Percentiles rank a stretch among this genome's conserved stretches.
phyloP scores from a whole-genome alignment of 805 yeast species.

The Suhomyces kilbournensis region DNA sequence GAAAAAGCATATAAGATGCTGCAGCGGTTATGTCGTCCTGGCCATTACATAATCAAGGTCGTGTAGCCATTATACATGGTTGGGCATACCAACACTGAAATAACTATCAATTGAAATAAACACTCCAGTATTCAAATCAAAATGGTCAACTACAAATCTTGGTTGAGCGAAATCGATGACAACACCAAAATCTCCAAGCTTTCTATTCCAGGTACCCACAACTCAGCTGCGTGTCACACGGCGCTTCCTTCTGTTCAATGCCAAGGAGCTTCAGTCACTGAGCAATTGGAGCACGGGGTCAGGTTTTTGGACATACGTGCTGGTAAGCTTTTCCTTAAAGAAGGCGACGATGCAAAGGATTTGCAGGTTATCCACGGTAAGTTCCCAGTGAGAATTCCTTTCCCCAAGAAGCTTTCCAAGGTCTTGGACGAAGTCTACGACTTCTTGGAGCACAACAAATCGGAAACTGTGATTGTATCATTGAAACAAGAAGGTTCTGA shows the following conservation, averaged over 20 bases:
- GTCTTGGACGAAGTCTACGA: slow-evolving; percentile 56
- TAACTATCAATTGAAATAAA: background rate
- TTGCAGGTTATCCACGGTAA: slow-evolving; percentile 72
- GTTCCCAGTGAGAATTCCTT: slow-evolving; percentile 65
- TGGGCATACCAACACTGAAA: background rate
- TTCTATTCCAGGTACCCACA: slow-evolving; percentile 83
- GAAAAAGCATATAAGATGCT: background rate
- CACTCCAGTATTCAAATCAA: slow-evolving; percentile 4
- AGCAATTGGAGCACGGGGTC: slow-evolving; percentile 71
- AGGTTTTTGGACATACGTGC: slow-evolving; percentile 68
- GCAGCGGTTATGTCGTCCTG: background rate
- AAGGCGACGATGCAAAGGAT: slow-evolving; percentile 49
- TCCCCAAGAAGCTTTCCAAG: slow-evolving; percentile 51
- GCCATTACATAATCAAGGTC: background rate
- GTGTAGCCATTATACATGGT: background rate
- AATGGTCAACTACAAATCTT: slow-evolving; percentile 43
- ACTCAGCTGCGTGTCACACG: slow-evolving; percentile 67
- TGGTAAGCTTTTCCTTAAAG: slow-evolving; percentile 54
- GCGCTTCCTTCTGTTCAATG: slow-evolving; percentile 78
- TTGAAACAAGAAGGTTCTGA: slow-evolving; percentile 73
- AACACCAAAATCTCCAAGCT: slow-evolving; percentile 49
- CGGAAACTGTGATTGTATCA: slow-evolving; percentile 65
- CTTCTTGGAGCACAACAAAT: slow-evolving; percentile 49
- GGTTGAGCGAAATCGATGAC: slow-evolving; percentile 58
- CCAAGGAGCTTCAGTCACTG: slow-evolving; percentile 57